Base-by-base conservation (phyloP, 768 basidiomycete species). In the Tricholoma terreum region DNA sequence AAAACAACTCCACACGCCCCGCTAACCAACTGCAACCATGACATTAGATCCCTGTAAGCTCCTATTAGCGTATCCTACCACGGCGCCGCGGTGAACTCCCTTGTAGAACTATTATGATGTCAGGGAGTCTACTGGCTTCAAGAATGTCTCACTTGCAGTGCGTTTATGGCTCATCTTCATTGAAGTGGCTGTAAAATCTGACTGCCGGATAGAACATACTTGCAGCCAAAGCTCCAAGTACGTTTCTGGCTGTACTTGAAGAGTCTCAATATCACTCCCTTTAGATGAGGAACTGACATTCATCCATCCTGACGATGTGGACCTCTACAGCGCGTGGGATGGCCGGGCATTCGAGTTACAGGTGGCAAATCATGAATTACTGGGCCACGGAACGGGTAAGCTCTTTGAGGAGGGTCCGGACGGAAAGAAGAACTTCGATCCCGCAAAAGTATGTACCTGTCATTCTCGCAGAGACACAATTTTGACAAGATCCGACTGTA, bases 321-420 rank as follows among this genome's bases (percentile, higher is more conserved):
- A 78, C 7, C 73, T 90, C 12, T 93, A 89, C 73, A 85, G 88
- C 63, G 75, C 79, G 34, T 94, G 90, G 91, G 88, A 92, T 58
- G 81, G 77, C 34, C 79, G 82, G 15, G 84, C 90, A 0, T 94
- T 94, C 63, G 92, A 94, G 62, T 75, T 95, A 0, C 93, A 94
- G 64, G 92, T 95, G 17, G 93, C 93, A 10, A 93, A 91, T 66
- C 93, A 94, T 68, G 93, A 94, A 63, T 75, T 94, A 1, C 81
- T 94, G 12, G 92, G 92, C 0, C 90, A 94, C 61, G 92, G 91
- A 10, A 86, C 86, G 2, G 92, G 92, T 15, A 92, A 93, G 66
- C 73, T 92, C 0, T 90, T 94, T 67, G 83, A 87, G 64, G 90
- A 94, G 71, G 77, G 80, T 56, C 75, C 80, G 1, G 82, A 92